Evolutionary conservation across 768 basidiomycete species (phyloP), one percentile per base, ranked within the genome.

Genomic region (Amanita fuliginea): DNA sequence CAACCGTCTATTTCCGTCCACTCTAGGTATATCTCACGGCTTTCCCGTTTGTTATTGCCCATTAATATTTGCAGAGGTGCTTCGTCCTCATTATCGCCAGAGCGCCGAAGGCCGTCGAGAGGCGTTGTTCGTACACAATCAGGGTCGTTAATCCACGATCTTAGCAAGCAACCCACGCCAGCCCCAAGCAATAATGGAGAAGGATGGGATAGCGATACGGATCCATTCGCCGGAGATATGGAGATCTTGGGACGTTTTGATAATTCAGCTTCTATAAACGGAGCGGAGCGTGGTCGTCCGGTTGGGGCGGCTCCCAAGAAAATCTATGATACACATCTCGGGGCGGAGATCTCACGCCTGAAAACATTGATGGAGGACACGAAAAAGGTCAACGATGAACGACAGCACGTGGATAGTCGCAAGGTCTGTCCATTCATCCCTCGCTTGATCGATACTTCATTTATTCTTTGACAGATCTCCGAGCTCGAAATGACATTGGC

Each of bases 161-260:
- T 72, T 32, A 76, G 72, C 61, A 72, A 71, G 53, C 74, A 65
- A 19, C 74, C 75, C 8, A 77, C 75, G 1, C 76, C 76, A 46
- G 72, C 73, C 18, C 73, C 74, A 28, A 75, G 67, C 54, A 56
- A 58, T 26, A 60, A 58, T 47, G 64, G 53, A 28, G 50, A 55
- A 18, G 47, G 53, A 32, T 44, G 56, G 46, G 57, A 60, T 8
- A 60, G 61, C 14, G 53, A 33, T 24, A 42, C 8, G 16, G 18
- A n/a, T 11, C 6, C 19, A 19, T 24, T 34, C 22, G 24, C n/a
- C 3, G 42, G 43, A 34, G 41, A 28, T 13, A 30, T 13, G 14
- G 37, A 32, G 10, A 33, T 24, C 0, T 40, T 34, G 26, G 39
- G 37, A 26, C n/a, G 33, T 21, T 40, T 14, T 32, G 49, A 40